Base-by-base conservation (phyloP, 2,329 filamentous ascomycete genomes). In the Cladosporium oxysporum region DNA sequence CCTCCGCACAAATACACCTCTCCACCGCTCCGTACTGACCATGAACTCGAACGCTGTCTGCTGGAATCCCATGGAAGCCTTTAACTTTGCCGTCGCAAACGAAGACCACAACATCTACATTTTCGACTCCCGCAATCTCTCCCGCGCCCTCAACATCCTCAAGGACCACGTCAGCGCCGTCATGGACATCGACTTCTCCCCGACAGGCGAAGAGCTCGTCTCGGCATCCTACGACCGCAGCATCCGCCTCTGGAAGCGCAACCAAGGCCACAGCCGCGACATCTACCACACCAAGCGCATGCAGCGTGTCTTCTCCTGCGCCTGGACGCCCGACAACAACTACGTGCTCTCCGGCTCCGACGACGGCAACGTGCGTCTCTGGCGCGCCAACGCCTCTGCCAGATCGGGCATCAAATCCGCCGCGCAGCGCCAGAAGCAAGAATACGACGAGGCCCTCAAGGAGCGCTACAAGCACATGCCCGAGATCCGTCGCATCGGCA, bases 271-370 rank as follows among this genome's bases (percentile, higher is more conserved):
- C 79, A 93, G 91, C 16, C 86, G 93, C 72, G 95, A 99, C 75
- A 88, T 97, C 58, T 99, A 98, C 80, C 93, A 98, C 82, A 98
- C 95, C 21, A 96, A 97, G 81, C 89, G 95, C 69, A 97, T 97
- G 94, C 94, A 98, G 82, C 87, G 94, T 71, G 93, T 97, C 65
- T 96, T 96, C 81, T 89, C 90, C 11, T 88, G 88, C 58, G 87
- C 87, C 68, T 98, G 91, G 85, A 95, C 93, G 0, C 91, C 93
- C 6, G 95, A 99, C 77, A 89, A 90, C 70, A 91, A 91, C 73
- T 99, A 96, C 77, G 81, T 99, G 26, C 85, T 99, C 57, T 93
- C 91, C 5, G 95, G 94, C 52, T 95, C 91, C 16, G 95, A 98
- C 76, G 95, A 98, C 76, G 95, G 95, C 69, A 97, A 97, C 76